A percentile compares a stretch with the other conserved stretches of the same genome.
Conservation (phyloP, 176 grass and related monocot genomes). For the Carex kokanica region DNA sequence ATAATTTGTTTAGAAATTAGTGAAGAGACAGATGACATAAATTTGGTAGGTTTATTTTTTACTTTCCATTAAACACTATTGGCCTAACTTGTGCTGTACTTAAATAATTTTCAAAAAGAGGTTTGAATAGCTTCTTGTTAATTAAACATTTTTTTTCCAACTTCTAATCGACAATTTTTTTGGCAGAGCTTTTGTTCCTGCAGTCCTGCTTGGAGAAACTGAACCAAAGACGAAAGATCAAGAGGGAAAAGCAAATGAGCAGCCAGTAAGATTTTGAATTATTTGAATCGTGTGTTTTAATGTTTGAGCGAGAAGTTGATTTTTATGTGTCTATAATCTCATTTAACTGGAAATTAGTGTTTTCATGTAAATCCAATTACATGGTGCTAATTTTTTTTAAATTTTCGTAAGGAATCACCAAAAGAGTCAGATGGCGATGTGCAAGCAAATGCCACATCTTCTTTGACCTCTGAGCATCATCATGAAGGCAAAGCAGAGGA, state of each 20-base stretch:
- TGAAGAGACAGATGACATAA: background rate
- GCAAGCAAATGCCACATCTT: slow-evolving; percentile 49
- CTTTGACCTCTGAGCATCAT: slow-evolving; percentile 48
- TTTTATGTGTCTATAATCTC: background rate
- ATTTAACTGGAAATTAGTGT: background rate
- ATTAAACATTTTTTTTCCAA: slow-evolving; percentile 14
- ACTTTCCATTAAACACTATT: background rate
- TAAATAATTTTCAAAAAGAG: slow-evolving; percentile 5
- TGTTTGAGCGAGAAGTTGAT: slow-evolving; percentile 15
- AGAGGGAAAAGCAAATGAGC: slow-evolving; percentile 63
- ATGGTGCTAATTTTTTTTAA: slow-evolving; percentile 29
- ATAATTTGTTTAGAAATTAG: background rate
- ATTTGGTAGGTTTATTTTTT: background rate
- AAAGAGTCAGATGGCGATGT: slow-evolving; percentile 57
- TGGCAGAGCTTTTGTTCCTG: slow-evolving; percentile 95
- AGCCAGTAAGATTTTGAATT: slow-evolving; percentile 68
- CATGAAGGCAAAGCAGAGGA: slow-evolving; percentile 59
- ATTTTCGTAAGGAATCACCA: slow-evolving; percentile 47
- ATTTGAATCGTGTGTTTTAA: slow-evolving; percentile 21
- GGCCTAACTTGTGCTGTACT: background rate
- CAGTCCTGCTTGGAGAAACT: slow-evolving; percentile 87
- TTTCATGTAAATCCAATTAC: background rate
- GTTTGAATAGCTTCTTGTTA: background rate
- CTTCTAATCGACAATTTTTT: background rate
- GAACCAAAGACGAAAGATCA: slow-evolving; percentile 82